phyloP scores from a whole-genome alignment of 2,329 filamentous ascomycete species.

The Cytospora chrysosperma region DNA sequence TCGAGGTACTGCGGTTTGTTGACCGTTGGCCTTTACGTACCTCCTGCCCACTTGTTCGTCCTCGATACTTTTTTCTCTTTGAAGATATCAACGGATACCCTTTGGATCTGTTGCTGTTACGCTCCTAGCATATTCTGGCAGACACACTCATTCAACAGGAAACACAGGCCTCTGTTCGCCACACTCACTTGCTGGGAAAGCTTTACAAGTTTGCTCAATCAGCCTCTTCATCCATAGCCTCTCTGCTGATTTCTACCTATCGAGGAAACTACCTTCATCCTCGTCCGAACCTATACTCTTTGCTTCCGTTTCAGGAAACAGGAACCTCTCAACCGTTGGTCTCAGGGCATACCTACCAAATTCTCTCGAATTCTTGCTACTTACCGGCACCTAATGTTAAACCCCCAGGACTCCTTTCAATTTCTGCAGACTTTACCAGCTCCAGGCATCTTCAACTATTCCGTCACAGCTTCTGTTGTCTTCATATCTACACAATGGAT shows the following conservation, averaged over 20 bases:
- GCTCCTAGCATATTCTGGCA: neutral
- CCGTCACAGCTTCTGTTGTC: constrained; percentile 19
- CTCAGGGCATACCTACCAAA: neutral
- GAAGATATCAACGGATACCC: neutral
- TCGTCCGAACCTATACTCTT: neutral
- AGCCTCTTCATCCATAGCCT: neutral
- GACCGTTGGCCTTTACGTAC: neutral
- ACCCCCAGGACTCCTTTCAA: neutral
- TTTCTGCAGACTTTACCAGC: neutral
- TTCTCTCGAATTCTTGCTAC: neutral
- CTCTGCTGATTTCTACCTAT: neutral
- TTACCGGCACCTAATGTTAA: neutral
- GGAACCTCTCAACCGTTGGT: neutral
- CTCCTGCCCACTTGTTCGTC: neutral
- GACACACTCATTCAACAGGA: neutral
- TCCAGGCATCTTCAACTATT: constrained; percentile 26
- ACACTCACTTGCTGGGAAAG: neutral
- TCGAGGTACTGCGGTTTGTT: neutral
- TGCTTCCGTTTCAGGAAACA: neutral
- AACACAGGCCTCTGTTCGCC: neutral
- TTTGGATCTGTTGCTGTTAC: neutral
- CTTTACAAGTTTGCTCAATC: too few species aligned
- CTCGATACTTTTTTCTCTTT: neutral
- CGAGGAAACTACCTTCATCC: neutral
- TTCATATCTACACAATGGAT: neutral